phyloP scores from a whole-genome alignment of 2,329 filamentous ascomycete species.

The Dothideomycetidae sp. region DNA sequence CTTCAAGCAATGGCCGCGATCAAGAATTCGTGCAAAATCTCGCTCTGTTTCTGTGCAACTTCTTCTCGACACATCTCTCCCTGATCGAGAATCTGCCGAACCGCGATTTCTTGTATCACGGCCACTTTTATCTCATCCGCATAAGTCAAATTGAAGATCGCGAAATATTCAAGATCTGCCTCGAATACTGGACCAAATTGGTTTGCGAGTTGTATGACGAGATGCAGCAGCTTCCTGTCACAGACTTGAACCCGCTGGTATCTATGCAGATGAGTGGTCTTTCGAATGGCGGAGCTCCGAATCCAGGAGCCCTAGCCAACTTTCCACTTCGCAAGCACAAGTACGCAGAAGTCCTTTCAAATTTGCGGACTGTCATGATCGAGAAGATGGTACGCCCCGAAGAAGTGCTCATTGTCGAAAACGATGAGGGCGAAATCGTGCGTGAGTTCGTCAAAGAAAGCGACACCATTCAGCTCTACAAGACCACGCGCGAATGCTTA shows the following conservation, averaged over 20 bases:
- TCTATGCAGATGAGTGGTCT: constrained; percentile 58
- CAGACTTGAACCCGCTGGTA: constrained; percentile 80
- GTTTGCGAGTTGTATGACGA: constrained; percentile 97
- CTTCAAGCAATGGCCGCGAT: constrained; percentile 77
- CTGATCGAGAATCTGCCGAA: constrained; percentile 95
- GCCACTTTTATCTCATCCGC: constrained; percentile 93
- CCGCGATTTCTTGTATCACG: constrained; percentile 84
- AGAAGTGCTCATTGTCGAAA: constrained; percentile 97
- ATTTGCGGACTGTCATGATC: constrained; percentile 94
- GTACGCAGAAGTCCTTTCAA: constrained; percentile 86
- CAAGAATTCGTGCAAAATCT: constrained; percentile 97
- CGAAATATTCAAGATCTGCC: constrained; percentile 97
- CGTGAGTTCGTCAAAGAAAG: constrained; percentile 99
- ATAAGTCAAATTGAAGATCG: constrained; percentile 98
- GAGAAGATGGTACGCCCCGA: constrained; percentile 99
- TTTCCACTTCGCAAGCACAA: constrained; percentile 96
- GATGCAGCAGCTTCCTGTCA: constrained; percentile 91
- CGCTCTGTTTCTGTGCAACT: constrained; percentile 90
- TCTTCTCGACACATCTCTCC: constrained; percentile 84
- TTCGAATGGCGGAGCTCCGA: constrained; percentile 67
- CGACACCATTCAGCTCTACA: constrained; percentile 97
- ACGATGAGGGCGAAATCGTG: constrained; percentile 97
- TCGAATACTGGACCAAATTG: constrained; percentile 98
- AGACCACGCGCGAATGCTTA: constrained; percentile 91
- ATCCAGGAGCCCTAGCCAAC: constrained; percentile 70